phyloP scores from a whole-genome alignment of 2,329 filamentous ascomycete genomes.

The Monosporascus sp. region DNA sequence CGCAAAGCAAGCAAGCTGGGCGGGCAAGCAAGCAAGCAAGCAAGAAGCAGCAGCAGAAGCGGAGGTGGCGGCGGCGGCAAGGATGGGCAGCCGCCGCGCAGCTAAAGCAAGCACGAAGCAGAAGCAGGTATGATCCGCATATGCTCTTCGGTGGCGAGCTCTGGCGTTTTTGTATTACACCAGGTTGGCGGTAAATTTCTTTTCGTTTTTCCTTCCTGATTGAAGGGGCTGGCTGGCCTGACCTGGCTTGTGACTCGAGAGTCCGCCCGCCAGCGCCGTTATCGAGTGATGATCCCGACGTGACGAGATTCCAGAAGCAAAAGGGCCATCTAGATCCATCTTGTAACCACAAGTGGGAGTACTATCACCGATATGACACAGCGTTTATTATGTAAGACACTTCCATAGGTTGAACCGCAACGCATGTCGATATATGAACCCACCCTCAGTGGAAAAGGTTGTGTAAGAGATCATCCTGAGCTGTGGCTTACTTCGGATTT shows the following conservation, averaged over 20 bases:
- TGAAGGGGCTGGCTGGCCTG: background rate
- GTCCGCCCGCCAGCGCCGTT: background rate
- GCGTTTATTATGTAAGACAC: background rate
- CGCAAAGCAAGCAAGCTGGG: slow-evolving; percentile 1
- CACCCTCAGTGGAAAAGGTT: background rate
- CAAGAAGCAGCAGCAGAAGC: background rate
- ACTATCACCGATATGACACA: background rate
- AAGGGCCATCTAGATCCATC: background rate
- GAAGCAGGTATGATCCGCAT: slow-evolving; percentile 40
- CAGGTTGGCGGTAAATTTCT: slow-evolving; percentile 2
- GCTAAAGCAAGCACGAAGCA: slow-evolving; percentile 21
- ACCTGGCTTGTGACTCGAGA: background rate
- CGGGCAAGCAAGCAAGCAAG: background rate
- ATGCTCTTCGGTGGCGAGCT: slow-evolving; percentile 25
- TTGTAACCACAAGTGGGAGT: background rate
- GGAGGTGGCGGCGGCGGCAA: background rate
- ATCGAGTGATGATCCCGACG: background rate
- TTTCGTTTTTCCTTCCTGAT: background rate
- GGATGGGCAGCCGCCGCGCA: slow-evolving; percentile 14
- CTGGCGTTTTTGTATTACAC: slow-evolving; percentile 11
- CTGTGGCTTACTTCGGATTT: background rate
- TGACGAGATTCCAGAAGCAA: background rate
- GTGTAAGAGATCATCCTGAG: background rate
- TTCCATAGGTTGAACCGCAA: background rate
- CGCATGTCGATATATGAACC: background rate